Evolutionary conservation across 2,329 filamentous ascomycete genomes (phyloP).

Genomic region (Cadophora gregata): DNA sequence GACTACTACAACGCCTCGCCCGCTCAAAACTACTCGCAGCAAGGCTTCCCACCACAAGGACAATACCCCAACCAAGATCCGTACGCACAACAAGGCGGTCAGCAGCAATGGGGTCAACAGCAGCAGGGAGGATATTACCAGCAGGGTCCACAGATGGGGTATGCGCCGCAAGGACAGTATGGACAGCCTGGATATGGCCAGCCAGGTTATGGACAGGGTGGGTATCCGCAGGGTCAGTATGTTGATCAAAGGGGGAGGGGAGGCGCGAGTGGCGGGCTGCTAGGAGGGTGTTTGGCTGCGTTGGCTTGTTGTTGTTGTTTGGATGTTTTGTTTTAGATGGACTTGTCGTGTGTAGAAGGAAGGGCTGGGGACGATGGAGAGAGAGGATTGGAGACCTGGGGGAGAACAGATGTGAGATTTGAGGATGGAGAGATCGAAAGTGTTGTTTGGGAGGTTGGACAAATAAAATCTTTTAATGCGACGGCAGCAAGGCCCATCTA

Average conservation of each 20-base stretch:
- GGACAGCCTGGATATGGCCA: constrained; percentile 4
- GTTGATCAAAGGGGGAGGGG: constrained; percentile 44
- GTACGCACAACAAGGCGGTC: constrained; percentile 24
- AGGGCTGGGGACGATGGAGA: neutral
- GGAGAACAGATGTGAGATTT: neutral
- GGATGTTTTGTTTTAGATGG: constrained; percentile 53
- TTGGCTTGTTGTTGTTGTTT: constrained; percentile 59
- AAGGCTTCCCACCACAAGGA: constrained; percentile 14
- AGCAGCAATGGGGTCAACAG: constrained; percentile 6
- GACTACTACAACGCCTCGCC: constrained; percentile 35
- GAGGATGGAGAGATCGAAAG: too few species aligned
- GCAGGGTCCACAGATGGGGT: constrained; percentile 38
- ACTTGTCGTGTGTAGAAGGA: too few species aligned
- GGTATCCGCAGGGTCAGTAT: constrained; percentile 47
- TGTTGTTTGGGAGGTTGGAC: neutral
- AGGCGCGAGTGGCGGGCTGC: constrained; percentile 44
- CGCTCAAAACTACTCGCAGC: constrained; percentile 16
- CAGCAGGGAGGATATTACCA: constrained; percentile 34
- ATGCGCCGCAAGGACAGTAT: constrained; percentile 28
- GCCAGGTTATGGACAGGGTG: constrained; percentile 5
- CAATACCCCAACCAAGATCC: constrained; percentile 16
- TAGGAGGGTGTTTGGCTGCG: constrained; percentile 50
- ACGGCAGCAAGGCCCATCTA: neutral
- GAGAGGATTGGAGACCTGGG: neutral
- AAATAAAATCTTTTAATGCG: constrained; percentile 5